Percentiles rank a stretch among this genome's conserved stretches.
Evolutionary conservation across 176 grass and related monocot species (phyloP).

Genomic region (Typha latifolia): DNA sequence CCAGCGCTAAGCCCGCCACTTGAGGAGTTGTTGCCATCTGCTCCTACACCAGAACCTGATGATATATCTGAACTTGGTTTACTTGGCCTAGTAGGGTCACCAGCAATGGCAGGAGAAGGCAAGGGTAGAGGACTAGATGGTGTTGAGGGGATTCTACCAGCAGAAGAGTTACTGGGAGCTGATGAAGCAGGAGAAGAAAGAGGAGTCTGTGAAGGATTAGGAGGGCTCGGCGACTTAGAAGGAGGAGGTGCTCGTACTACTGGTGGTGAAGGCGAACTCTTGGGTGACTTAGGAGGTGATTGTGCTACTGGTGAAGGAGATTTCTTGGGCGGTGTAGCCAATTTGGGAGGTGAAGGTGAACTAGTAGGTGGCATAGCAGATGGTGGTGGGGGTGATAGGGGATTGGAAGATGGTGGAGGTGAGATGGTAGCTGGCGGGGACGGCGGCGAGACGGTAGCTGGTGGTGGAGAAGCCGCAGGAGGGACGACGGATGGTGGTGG

Average conservation of each 20-base stretch:
- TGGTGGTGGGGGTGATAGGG: not conserved
- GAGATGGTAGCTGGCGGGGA: not conserved
- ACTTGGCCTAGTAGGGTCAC: conserved; percentile 2
- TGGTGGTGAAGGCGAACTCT: conserved; percentile 1
- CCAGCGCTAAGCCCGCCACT: not conserved
- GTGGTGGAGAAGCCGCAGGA: conserved; percentile 21
- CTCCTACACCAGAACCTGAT: not conserved
- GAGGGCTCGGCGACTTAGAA: not conserved
- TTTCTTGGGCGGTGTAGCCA: not conserved
- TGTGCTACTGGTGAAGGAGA: conserved; percentile 4
- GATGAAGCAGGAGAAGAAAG: conserved; percentile 17
- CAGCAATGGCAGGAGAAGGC: conserved; percentile 33
- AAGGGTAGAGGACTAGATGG: conserved; percentile 9
- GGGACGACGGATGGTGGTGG: conserved; percentile 20
- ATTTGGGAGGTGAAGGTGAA: not conserved
- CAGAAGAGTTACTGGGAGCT: not conserved
- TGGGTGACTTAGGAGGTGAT: conserved; percentile 1
- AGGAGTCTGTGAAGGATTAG: not conserved
- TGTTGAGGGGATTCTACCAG: not conserved
- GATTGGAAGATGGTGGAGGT: conserved; percentile 6
- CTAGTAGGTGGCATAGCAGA: not conserved
- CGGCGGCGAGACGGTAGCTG: not conserved
- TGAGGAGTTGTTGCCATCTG: not conserved
- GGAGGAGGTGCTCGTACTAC: not conserved
- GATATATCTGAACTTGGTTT: conserved; percentile 18